Percentiles rank a stretch among this genome's conserved stretches.
These are phyloP conservation scores for Schizonepeta tenuifolia DNA, from an alignment of 257 asterid species.

Conservation along the genomic window DNA sequence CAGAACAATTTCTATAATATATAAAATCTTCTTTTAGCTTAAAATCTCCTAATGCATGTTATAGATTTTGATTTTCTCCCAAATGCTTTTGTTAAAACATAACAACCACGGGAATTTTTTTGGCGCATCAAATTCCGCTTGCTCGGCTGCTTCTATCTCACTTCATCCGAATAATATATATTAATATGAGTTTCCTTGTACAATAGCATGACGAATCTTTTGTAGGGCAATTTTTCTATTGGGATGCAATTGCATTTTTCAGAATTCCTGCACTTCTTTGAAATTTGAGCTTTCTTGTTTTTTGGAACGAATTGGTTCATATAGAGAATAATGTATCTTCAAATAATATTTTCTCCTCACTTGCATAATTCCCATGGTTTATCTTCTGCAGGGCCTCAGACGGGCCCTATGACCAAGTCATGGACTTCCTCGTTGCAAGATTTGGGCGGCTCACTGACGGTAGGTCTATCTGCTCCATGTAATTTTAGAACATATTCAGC, in stretches of 20 bases:
- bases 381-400: conserved; percentile 60
- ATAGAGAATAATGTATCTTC: not conserved
- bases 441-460: conserved; percentile 73
- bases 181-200: not conserved
- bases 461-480: conserved; percentile 34
- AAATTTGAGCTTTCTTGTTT: not conserved
- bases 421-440: conserved; percentile 60
- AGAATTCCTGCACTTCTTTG: not conserved
- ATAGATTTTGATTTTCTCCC: not conserved
- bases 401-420: conserved; percentile 50
- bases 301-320: not conserved
- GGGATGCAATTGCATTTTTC: conserved; percentile 18
- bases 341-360: not conserved
- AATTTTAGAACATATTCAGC: not conserved
- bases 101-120: not conserved
- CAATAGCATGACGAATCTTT: too few species aligned
- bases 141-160: conserved; percentile 18
- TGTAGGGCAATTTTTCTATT: not conserved
- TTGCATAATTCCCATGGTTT: conserved; percentile 21
- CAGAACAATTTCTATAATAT: not conserved
- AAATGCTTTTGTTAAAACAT: not conserved
- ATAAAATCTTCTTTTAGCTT: not conserved
- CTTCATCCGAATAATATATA: not conserved
- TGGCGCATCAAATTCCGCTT: conserved; percentile 7
- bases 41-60: conserved; percentile 3